These are phyloP conservation scores for Acanthamoeba healyi DNA, from an alignment of 208 protist species.

Conservation along the genomic window DNA sequence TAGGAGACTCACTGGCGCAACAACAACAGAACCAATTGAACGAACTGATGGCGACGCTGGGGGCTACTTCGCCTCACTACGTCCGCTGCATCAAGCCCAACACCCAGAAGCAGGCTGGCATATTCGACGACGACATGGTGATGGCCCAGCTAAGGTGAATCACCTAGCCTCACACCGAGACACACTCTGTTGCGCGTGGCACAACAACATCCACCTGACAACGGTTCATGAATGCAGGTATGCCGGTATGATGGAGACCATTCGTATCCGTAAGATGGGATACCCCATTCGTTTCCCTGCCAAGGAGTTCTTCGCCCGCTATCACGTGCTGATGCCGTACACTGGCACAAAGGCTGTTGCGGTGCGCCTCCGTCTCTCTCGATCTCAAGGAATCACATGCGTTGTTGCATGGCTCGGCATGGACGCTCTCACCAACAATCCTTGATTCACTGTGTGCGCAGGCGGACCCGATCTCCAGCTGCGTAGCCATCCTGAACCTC, in stretches of 20 bases:
- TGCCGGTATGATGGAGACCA: conserved; percentile 71
- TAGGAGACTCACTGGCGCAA: not conserved
- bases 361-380: not conserved
- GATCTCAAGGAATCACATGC: too few species aligned
- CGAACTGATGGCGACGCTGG: conserved; percentile 85
- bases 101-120: conserved; percentile 7
- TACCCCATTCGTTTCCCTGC: conserved; percentile 14
- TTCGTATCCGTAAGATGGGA: conserved; percentile 39
- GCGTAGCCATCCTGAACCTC: not conserved
- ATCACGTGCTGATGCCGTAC: not conserved
- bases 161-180: too few species aligned
- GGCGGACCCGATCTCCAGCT: not conserved
- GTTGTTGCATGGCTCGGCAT: too few species aligned
- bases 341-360: not conserved
- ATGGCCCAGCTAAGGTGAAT: conserved; percentile 53
- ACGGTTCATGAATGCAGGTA: not conserved
- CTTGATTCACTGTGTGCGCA: not conserved
- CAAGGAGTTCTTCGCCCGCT: conserved; percentile 60
- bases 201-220: not conserved
- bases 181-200: too few species aligned
- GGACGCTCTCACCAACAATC: too few species aligned
- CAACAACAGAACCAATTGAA: conserved; percentile 81
- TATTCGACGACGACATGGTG: conserved; percentile 66
- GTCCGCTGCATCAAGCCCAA: conserved; percentile 93
- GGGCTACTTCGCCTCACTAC: conserved; percentile 86